Evolutionary conservation across 2,329 filamentous ascomycete species (phyloP), one percentile per base, ranked within the genome.

Genomic region (Neoscytalidium dimidiatum): DNA sequence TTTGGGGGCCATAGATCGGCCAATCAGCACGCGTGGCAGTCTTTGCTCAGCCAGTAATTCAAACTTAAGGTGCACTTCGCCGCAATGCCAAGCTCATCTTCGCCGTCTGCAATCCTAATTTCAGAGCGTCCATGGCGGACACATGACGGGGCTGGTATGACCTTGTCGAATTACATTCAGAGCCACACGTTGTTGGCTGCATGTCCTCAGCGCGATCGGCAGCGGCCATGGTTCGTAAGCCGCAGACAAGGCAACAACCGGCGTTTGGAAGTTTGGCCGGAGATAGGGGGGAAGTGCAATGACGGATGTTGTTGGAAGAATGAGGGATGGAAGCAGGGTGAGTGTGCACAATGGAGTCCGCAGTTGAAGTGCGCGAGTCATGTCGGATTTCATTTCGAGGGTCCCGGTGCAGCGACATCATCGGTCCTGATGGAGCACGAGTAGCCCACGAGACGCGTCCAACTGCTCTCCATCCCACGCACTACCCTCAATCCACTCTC

Each of bases 331-430:
- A 11, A 26, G 48, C 17, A n/a, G 13, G 13, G 43, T 21, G 19
- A 11, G 43, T 23, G n/a, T 46, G 43, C n/a, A 11, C 8, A 46
- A 46, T 9, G n/a, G 8, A 4, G 43, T 23, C 8, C 19, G n/a
- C 9, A 14, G 43, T 38, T 38, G 48, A 31, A 19, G 48, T 14
- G 19, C 21, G 44, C 48, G 48, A 51, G 48, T 51, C 48, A 51
- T 51, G 28, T n/a, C 4, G 26, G 9, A 41, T 41, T n/a, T n/a
- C n/a, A n/a, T n/a, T n/a, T 19, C 14, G 48, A 51, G 48, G 48
- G 48, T 51, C 48, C 48, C 19, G 43, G n/a, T n/a, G 43, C 43
- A 28, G 48, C 48, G 48, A 51, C 48, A 51, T 51, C 48, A 51
- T 51, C 48, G 48, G 43, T 21, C 3, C 11, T 14, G 46, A 26